Base-by-base conservation (phyloP, 192 early-diverging fungal species). In the Coemansia sp. region DNA sequence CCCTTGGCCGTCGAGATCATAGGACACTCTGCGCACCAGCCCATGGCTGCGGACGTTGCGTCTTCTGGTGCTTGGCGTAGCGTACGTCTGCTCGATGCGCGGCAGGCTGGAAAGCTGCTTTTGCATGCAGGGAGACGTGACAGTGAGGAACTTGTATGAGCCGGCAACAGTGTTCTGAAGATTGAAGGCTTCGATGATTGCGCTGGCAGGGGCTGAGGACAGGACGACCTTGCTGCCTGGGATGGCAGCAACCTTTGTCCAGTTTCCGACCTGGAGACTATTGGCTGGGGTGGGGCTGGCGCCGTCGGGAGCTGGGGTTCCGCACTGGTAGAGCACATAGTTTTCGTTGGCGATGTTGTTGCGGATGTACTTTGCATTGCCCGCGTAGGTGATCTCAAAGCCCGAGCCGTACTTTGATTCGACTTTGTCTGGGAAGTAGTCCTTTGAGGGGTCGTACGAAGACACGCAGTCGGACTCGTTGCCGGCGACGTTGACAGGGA, bases 301-400 rank as follows among this genome's bases (percentile, higher is more conserved):
- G 45, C 79, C 71, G 34, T 70, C 64, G 21, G 79, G 68, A 7
- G 59, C 42, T 16, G 87, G 84, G 20, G 90, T 89, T 58, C 89
- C 89, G 68, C 89, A 93, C 67, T 90, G 90, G 53, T 87, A 86
- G 37, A 91, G 82, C n/a, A 86, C 82, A 64, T 87, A 91, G 23
- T 72, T 82, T 23, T 83, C 81, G 42, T 84, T 83, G 23, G 77
- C 68, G 16, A 71, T 56, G 20, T 35, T 83, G 74, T 90, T 89
- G 42, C 70, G 77, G 9, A 91, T 76, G 37, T 88, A 64, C 75
- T 93, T 93, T 78, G 87, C 85, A 59, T 86, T 87, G 12, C 84
- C 77, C 28, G 78, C 65, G 69, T 91, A 91, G 10, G 68, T 42
- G 63, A 93, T 84, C 29, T 66, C 75, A 70, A 89, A 93, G 20